Base-by-base conservation (phyloP, 2,329 filamentous ascomycete genomes). In the Celoporthe dispersa region DNA sequence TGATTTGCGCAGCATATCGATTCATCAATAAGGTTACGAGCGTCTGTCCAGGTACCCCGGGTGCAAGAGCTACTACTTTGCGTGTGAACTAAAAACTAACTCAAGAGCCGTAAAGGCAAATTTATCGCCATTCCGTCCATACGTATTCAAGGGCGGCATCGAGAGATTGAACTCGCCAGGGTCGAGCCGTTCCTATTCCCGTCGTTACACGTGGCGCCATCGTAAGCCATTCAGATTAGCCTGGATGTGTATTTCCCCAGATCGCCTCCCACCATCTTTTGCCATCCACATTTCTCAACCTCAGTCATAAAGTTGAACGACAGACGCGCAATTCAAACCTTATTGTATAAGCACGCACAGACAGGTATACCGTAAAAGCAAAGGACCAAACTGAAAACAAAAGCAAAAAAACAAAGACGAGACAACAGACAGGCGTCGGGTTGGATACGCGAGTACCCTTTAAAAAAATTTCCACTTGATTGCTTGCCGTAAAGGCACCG, bases 341-440 rank as follows among this genome's bases (percentile, higher is more conserved):
- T 37, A 33, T 64, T 68, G 68, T 66, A 41, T 65, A 61, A 61
- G 61, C 68, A 65, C 64, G 68, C 60, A 37, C 39, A 59, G 61
- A 65, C 61, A 68, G 63, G 65, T 70, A 65, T 70, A 70, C 31
- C 57, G 25, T 35, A 11, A 64, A 64, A 64, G 61, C 66, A 68
- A 35, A 31, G 31, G 55, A 41, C 48, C 31, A 25, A 33, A 39
- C 44, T 44, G 11, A 63, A 3, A n/a, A 31, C 57, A 25, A 63
- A 22, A 35, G 16, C 35, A 8, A 35, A 35, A 39, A 39, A 11
- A 39, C 6, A 63, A 33, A 37, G 41, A 8, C 39, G 35, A 60
- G 31, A 64, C 41, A 64, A 66, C 51, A 66, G 53, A 64, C 68
- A 57, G 53, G 53, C 6, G 5, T 57, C 53, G 53, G 51, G 11